Percentiles rank a stretch among this genome's conserved stretches.
phyloP scores from a whole-genome alignment of 2,329 filamentous ascomycete genomes.

The Curvularia sp. region DNA sequence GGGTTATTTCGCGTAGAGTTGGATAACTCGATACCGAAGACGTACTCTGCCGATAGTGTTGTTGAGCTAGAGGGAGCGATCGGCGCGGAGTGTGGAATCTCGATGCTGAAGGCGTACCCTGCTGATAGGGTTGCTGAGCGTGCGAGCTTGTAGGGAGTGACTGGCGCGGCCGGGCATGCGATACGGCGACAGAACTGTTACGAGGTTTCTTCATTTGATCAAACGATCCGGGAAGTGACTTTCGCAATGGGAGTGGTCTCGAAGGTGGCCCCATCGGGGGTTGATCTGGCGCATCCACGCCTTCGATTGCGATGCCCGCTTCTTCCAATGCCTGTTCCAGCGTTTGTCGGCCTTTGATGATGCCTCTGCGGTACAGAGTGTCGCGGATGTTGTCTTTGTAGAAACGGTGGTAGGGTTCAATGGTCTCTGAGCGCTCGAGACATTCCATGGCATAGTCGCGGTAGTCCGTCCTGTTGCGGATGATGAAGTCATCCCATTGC shows the following conservation, averaged over 20 bases:
- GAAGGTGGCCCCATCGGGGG: not conserved
- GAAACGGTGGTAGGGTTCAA: constrained; percentile 41
- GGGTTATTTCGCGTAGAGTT: not conserved
- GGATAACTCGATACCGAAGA: not conserved
- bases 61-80: too few relatives aligned
- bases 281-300: not conserved
- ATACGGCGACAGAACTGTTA: not conserved
- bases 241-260: not conserved
- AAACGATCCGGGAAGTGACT: constrained; percentile 18
- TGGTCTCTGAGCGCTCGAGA: constrained; percentile 31
- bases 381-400: constrained; percentile 45
- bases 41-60: not conserved
- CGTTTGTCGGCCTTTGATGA: constrained; percentile 28
- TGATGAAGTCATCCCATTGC: constrained; percentile 52
- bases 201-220: constrained; percentile 2
- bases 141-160: constrained; percentile 24
- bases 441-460: constrained; percentile 33
- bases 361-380: constrained; percentile 33
- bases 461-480: constrained; percentile 46
- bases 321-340: constrained; percentile 34
- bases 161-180: constrained; percentile 19
- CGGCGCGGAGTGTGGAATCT: not conserved
- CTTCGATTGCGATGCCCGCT: constrained; percentile 13
- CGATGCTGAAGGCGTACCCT: not conserved
- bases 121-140: not conserved